Evolutionary conservation across 2,329 filamentous ascomycete genomes (phyloP).

Genomic region (Lojkania enalia): DNA sequence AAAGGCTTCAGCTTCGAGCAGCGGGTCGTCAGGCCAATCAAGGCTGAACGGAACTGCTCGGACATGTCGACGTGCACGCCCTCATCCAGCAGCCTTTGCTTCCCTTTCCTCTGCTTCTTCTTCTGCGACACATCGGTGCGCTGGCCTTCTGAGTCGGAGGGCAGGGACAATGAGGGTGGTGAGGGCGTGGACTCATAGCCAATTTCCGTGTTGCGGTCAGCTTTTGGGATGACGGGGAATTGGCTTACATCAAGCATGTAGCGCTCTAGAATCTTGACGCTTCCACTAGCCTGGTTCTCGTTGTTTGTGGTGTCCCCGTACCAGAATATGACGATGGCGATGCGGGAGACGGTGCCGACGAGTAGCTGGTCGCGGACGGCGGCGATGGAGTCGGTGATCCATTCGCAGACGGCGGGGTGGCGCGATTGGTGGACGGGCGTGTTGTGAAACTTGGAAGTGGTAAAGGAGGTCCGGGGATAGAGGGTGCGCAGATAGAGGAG

Average conservation of each 20-base stretch:
- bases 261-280: slow-evolving; percentile 59
- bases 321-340: slow-evolving; percentile 60
- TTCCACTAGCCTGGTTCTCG: slow-evolving; percentile 12
- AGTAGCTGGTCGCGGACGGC: slow-evolving; percentile 73
- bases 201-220: slow-evolving; percentile 57
- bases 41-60: slow-evolving; percentile 70
- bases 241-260: slow-evolving; percentile 63
- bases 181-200: slow-evolving; percentile 36
- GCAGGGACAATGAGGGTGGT: slow-evolving; percentile 1
- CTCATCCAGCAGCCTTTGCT: slow-evolving; percentile 20
- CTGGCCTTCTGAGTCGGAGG: not conserved
- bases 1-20: slow-evolving; percentile 61
- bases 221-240: slow-evolving; percentile 55
- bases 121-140: not conserved
- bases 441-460: slow-evolving; percentile 79
- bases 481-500: slow-evolving; percentile 80
- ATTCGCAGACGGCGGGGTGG: slow-evolving; percentile 82
- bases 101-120: slow-evolving; percentile 11
- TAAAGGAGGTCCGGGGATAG: slow-evolving; percentile 78
- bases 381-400: slow-evolving; percentile 79
- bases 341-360: slow-evolving; percentile 54
- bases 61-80: slow-evolving; percentile 53
- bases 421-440: slow-evolving; percentile 82
- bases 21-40: slow-evolving; percentile 65
- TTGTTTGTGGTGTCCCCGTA: slow-evolving; percentile 1